phyloP scores from a whole-genome alignment of 2,329 filamentous ascomycete species.

The Ophiostoma australiae region DNA sequence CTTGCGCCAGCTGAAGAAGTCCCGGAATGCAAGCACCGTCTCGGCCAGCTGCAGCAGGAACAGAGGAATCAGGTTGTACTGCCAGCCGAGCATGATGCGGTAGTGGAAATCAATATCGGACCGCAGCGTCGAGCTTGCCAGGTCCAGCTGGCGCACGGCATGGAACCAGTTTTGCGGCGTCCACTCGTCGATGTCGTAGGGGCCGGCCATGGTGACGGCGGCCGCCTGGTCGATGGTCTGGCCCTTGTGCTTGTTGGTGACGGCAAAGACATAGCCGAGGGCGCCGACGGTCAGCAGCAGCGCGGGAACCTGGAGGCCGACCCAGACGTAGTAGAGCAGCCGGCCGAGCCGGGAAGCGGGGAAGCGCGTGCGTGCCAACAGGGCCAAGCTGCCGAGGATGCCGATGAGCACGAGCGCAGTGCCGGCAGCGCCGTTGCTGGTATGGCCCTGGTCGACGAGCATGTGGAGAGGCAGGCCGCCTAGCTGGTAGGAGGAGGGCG shows the following conservation, averaged over 20 bases:
- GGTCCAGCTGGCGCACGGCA: constrained; percentile 33
- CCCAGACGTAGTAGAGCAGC: constrained; percentile 36
- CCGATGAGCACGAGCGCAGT: constrained; percentile 37
- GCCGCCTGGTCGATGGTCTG: constrained; percentile 34
- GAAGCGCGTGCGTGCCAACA: constrained; percentile 26
- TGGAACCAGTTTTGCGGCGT: constrained; percentile 40
- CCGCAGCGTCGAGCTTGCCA: constrained; percentile 29
- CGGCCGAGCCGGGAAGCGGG: not conserved
- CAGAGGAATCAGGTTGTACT: constrained; percentile 37
- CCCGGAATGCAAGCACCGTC: constrained; percentile 24
- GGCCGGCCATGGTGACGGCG: constrained; percentile 28
- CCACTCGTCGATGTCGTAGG: constrained; percentile 36
- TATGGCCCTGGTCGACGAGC: constrained; percentile 40
- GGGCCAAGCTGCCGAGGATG: constrained; percentile 33
- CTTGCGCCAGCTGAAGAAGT: constrained; percentile 19
- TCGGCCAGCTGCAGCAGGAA: constrained; percentile 28
- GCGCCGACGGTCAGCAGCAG: constrained; percentile 37
- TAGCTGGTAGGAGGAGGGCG: constrained; percentile 30
- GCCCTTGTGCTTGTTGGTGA: constrained; percentile 31
- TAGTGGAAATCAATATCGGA: constrained; percentile 29
- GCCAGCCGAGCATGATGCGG: constrained; percentile 35
- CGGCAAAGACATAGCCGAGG: constrained; percentile 37
- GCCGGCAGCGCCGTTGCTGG: constrained; percentile 40
- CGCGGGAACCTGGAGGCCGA: constrained; percentile 34
- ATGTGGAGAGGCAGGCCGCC: constrained; percentile 33